phyloP scores from a whole-genome alignment of 2,329 filamentous ascomycete genomes.

The Cercospora berteroae region DNA sequence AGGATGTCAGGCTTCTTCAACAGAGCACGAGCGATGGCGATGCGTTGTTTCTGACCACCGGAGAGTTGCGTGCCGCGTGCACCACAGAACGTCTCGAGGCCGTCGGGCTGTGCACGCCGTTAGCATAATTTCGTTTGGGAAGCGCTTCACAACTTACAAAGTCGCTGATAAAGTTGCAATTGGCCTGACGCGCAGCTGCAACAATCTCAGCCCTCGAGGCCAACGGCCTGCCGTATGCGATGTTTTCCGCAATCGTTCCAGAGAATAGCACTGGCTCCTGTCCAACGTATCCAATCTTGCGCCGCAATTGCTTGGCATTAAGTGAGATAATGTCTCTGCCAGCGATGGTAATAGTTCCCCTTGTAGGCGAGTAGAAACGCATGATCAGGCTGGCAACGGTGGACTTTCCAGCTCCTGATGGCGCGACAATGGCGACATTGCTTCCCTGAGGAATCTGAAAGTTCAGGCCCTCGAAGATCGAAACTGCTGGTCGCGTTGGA shows the following conservation, averaged over 20 bases:
- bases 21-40: constrained; percentile 90
- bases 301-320: constrained; percentile 89
- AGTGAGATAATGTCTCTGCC: constrained; percentile 78
- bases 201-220: constrained; percentile 80
- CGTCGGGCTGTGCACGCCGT: constrained; percentile 63
- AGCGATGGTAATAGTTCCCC: constrained; percentile 76
- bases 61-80: constrained; percentile 90
- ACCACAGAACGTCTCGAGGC: constrained; percentile 89
- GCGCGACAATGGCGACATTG: constrained; percentile 94
- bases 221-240: constrained; percentile 80
- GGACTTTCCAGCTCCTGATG: constrained; percentile 92
- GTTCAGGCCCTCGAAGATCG: constrained; percentile 82
- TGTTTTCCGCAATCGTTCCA: constrained; percentile 81
- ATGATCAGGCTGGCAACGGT: constrained; percentile 90
- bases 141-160: constrained; percentile 57
- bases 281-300: constrained; percentile 90
- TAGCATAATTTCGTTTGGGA: constrained; percentile 21
- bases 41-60: constrained; percentile 95
- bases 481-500: constrained; percentile 86
- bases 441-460: constrained; percentile 91
- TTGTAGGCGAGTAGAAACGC: constrained; percentile 82
- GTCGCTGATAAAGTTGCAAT: constrained; percentile 94
- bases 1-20: constrained; percentile 96
- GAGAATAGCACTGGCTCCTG: constrained; percentile 94
- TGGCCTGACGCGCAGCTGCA: constrained; percentile 82